A percentile compares a stretch with the other conserved stretches of the same genome.
These are phyloP conservation scores for Russula griseocarnosa DNA, from an alignment of 768 basidiomycete genomes.

Conservation along the genomic window DNA sequence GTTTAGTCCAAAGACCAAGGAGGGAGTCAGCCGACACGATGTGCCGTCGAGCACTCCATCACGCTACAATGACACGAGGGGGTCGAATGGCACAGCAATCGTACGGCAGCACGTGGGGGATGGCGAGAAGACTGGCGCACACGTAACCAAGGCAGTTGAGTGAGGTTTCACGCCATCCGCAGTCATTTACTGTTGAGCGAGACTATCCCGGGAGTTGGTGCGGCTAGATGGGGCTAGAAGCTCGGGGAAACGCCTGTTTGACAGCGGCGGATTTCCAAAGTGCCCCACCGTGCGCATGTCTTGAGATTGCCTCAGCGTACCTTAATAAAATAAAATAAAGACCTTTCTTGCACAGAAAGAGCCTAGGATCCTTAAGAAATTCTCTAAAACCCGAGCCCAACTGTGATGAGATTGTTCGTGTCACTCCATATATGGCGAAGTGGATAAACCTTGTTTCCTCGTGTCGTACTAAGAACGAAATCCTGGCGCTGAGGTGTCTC, in stretches of 20 bases:
- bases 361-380: background rate
- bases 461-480: background rate
- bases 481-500: background rate
- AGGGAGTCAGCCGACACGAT: background rate
- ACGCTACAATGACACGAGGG: background rate
- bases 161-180: background rate
- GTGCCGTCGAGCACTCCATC: constrained; percentile 1
- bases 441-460: background rate
- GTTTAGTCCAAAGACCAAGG: background rate
- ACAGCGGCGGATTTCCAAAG: background rate
- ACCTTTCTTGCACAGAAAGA: background rate
- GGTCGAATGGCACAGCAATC: background rate
- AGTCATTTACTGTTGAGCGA: background rate
- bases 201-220: background rate
- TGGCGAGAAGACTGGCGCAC: background rate
- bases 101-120: background rate
- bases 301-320: no score
- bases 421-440: background rate
- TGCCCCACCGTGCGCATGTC: background rate
- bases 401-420: no score
- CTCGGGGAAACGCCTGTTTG: background rate
- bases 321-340: background rate
- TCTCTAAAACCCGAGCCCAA: background rate
- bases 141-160: background rate
- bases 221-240: constrained; percentile 23